Conservation (phyloP, 83 land plant species). For the Picea abies region DNA sequence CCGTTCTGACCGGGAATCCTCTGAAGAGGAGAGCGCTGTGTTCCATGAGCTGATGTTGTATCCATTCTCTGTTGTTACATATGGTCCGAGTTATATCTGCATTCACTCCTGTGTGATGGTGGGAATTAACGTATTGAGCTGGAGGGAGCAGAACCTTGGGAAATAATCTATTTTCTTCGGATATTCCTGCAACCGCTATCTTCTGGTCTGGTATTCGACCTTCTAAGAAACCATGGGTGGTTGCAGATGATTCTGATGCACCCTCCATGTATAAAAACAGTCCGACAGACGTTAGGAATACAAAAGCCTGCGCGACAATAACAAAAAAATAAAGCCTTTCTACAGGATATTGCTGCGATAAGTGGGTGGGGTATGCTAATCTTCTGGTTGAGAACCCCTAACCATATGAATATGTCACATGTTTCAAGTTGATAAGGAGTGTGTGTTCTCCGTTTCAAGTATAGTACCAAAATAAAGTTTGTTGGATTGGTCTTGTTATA, state of each 20-base stretch:
- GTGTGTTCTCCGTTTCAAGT: no score
- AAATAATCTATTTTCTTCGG: neutral
- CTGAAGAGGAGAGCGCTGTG: slow-evolving; percentile 36
- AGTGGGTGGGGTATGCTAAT: no score
- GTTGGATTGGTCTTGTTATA: no score
- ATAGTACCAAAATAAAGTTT: no score
- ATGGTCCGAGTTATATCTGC: neutral
- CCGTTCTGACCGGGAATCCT: slow-evolving; percentile 26
- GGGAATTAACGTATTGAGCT: neutral
- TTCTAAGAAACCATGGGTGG: neutral
- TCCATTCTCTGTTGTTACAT: slow-evolving; percentile 23
- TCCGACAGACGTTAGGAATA: no score
- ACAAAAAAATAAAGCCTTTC: no score
- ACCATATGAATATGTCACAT: no score
- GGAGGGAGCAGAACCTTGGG: slow-evolving; percentile 6
- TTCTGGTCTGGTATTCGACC: slow-evolving; percentile 3
- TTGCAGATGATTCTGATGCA: no score
- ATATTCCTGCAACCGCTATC: neutral
- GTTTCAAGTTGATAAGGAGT: no score
- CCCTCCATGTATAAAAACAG: no score
- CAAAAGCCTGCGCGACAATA: accelerated
- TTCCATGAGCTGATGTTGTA: slow-evolving; percentile 16
- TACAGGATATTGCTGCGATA: no score
- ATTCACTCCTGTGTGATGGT: neutral
- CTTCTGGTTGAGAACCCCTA: no score